Evolutionary conservation across 176 grass and related monocot species (phyloP), one percentile per base, ranked within the genome.

Genomic region (Aegilops bicornis): DNA sequence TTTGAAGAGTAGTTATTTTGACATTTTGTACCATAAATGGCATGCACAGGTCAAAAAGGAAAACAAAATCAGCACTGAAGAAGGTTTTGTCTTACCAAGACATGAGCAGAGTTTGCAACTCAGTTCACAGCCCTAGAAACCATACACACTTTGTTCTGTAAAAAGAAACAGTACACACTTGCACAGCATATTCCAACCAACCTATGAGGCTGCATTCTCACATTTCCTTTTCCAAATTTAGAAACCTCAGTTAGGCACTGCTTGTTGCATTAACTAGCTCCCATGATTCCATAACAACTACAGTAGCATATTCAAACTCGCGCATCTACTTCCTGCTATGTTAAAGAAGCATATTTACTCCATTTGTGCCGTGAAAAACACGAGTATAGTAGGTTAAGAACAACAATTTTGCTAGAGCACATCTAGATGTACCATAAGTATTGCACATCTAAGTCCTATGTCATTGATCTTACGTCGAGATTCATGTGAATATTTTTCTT

Each of bases 251-350:
- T 79, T 50, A 5, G 16, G n/a, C 43, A 33, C 16, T 63, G 66
- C 19, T 30, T 83, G 50, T 22, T 36, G 66, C 80, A 65, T 65
- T 78, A 74, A 83, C 43, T 35, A 64, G 59, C 77, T 47, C 35
- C 9, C 71, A 69, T 60, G 23, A 42, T 42, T 58, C 32, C 42
- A 78, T 35, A 70, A 32, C 17, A 52, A 20, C 2, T 65, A 65
- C 56, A 79, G 30, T 37, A 56, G 54, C 52, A 42, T 6, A 58
- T 58, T 73, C 4, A 25, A 79, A 39, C 11, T 56, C 0, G 1
- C 1, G 0, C 4, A 3, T 64, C 63, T 72, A 66, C 56, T 61
- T 36, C 2, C 1, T 43, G 17, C 12, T 37, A 87, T 36, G 83
- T 7, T n/a, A 54, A 87, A 64, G 58, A 8, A 12, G 8, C 8